Evolutionary conservation across 2,329 filamentous ascomycete genomes (phyloP), one percentile per base, ranked within the genome.

Genomic region (Xylaria sp.): DNA sequence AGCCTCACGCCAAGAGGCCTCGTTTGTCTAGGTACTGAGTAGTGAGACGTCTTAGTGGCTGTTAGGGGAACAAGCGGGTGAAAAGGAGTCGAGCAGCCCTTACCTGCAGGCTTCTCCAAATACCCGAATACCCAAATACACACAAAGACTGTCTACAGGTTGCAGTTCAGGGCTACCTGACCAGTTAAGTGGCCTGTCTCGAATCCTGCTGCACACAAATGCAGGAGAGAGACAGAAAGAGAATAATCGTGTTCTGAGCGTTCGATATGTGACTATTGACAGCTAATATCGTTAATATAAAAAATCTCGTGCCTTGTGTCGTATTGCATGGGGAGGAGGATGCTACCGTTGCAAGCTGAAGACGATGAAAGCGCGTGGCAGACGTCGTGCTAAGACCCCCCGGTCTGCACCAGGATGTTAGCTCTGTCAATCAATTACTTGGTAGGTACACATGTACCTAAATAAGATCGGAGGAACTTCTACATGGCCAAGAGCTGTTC

Each of bases 381-480:
- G 52, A 62, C 39, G 58, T 67, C 53, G 53, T 57, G 50, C 28
- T 41, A 8, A 34, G 9, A n/a, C n/a, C n/a, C 30, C 52, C 53
- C 53, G 9, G 43, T 25, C 20, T 60, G 20, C 18, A 43, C 63
- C 32, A 8, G 55, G 57, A 65, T 68, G 46, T 15, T 15, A 28
- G 65, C 63, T n/a, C 62, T 46, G 59, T 56, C 41, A 25, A 63
- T n/a, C 18, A 39, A 1, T 13, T 39, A 39, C 36, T n/a, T n/a
- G n/a, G 18, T 39, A 15, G 15, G 36, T 32, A 52, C 23, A 25
- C 43, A 61, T 32, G 48, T 57, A 28, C 55, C 43, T 50, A 58
- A 56, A 61, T 70, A 70, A 70, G 69, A 70, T 62, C 69, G 69
- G 69, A 69, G 69, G 69, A 70, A 70, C 69, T 70, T 66, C 63